These are phyloP conservation scores for Lachancea nothofagi DNA, from an alignment of 805 yeast genomes.

Conservation along the genomic window DNA sequence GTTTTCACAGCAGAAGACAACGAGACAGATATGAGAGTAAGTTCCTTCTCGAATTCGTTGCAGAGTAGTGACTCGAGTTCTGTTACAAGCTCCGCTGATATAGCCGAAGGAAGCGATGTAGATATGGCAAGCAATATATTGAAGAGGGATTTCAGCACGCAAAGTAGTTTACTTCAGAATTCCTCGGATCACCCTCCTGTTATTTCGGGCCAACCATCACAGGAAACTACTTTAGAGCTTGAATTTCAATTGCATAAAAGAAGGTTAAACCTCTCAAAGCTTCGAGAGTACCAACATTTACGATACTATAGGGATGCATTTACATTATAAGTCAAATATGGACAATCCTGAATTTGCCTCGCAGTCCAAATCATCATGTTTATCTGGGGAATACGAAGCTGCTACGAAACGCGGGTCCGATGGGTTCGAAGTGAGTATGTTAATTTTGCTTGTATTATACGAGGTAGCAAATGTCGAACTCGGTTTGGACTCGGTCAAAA, in stretches of 20 bases:
- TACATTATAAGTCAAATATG: constrained; percentile 14
- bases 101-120: constrained; percentile 23
- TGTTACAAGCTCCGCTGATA: constrained; percentile 14
- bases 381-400: constrained; percentile 24
- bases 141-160: constrained; percentile 24
- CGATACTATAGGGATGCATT: constrained; percentile 28
- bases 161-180: constrained; percentile 21
- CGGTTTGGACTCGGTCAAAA: background rate
- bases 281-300: constrained; percentile 23
- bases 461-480: background rate
- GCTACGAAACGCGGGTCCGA: constrained; percentile 14
- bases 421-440: constrained; percentile 20
- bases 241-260: constrained; percentile 19
- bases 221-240: constrained; percentile 13
- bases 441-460: constrained; percentile 12
- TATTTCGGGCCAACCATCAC: constrained; percentile 8
- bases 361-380: constrained; percentile 10
- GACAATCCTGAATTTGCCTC: constrained; percentile 10
- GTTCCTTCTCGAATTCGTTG: background rate
- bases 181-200: constrained; percentile 12
- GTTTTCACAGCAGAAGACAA: background rate
- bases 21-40: constrained; percentile 3
- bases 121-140: constrained; percentile 22
- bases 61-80: constrained; percentile 18
- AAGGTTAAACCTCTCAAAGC: constrained; percentile 17